Conservation (phyloP, 306 rosid species). For the Glycine latifolia region DNA sequence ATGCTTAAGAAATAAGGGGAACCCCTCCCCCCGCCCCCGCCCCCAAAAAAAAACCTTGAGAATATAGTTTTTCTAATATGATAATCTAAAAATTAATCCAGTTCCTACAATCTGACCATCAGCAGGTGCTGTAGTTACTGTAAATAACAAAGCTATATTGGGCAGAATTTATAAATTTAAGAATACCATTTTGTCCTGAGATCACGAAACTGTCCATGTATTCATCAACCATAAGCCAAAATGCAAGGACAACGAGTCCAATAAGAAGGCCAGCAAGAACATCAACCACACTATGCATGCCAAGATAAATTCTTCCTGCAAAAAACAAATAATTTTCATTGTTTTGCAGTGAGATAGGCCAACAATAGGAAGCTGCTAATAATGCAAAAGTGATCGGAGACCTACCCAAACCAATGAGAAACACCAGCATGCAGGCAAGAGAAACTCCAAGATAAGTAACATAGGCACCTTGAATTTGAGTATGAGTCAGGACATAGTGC, state of each 20-base stretch:
- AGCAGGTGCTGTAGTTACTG: constrained; percentile 3
- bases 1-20: constrained; percentile 14
- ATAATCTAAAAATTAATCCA: no score
- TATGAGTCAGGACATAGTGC: constrained; percentile 71
- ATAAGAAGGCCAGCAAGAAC: constrained; percentile 73
- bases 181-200: constrained; percentile 86
- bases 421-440: constrained; percentile 71
- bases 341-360: constrained; percentile 36
- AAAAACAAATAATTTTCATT: constrained; percentile 38
- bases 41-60: no score
- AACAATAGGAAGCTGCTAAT: constrained; percentile 28
- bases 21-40: no score
- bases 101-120: no score
- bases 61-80: no score
- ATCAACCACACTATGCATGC: constrained; percentile 95
- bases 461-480: constrained; percentile 65
- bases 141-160: constrained; percentile 30
- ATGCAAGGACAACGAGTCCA: constrained; percentile 73
- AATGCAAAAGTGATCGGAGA: constrained; percentile 28
- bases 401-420: constrained; percentile 87
- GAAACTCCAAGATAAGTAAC: constrained; percentile 61
- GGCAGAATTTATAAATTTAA: constrained; percentile 32
- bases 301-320: constrained; percentile 95
- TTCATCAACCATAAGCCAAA: constrained; percentile 80
- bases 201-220: constrained; percentile 70